Percentiles rank a stretch among this genome's conserved stretches.
phyloP scores from a whole-genome alignment of 163 green algal genomes.

The Chloroidium sp. region DNA sequence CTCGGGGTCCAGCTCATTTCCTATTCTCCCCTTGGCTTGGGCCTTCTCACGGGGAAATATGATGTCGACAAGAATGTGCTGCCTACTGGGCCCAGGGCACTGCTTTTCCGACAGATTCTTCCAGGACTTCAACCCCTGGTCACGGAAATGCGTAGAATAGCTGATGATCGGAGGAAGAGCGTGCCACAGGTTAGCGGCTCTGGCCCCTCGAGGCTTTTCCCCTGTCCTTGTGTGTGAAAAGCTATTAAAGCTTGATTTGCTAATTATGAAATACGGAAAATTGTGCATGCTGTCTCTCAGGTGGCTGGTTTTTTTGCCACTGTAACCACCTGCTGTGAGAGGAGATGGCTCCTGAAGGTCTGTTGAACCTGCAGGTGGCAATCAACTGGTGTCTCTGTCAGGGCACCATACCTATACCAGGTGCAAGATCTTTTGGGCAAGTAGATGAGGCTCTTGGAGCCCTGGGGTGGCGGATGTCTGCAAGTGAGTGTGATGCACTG shows the following conservation, averaged over 20 bases:
- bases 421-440: conserved; percentile 73
- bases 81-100: conserved; percentile 51
- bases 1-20: conserved; percentile 79
- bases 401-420: conserved; percentile 87
- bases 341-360: too few relatives aligned
- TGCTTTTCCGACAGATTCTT: conserved; percentile 73
- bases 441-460: conserved; percentile 72
- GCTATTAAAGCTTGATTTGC: too few relatives aligned
- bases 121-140: conserved; percentile 61
- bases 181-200: conserved; percentile 26
- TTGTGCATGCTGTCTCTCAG: too few relatives aligned
- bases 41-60: conserved; percentile 72
- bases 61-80: conserved; percentile 13
- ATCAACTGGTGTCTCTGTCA: conserved; percentile 92
- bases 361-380: conserved; percentile 57
- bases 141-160: conserved; percentile 36
- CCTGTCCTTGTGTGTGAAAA: not conserved
- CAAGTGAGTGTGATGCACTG: conserved; percentile 64
- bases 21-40: conserved; percentile 86
- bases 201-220: not conserved
- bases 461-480: conserved; percentile 66
- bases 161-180: conserved; percentile 29
- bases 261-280: too few relatives aligned
- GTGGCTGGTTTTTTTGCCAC: too few relatives aligned
- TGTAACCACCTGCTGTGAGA: too few relatives aligned